Percentiles rank a stretch among this genome's conserved stretches.
Evolutionary conservation across 176 grass and related monocot species (phyloP).

Genomic region (Aechmea fasciata): DNA sequence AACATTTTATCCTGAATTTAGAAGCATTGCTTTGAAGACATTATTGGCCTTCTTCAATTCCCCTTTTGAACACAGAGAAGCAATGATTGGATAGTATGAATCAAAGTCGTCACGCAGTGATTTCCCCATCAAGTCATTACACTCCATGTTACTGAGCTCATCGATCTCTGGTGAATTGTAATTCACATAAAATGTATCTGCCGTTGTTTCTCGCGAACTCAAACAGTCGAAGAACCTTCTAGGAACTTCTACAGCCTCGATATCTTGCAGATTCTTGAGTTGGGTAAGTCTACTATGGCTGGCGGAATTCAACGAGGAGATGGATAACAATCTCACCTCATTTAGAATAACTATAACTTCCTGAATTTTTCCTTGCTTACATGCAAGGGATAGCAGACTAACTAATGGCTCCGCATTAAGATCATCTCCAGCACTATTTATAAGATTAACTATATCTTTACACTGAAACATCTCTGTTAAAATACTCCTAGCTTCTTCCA

Average conservation of each 20-base stretch:
- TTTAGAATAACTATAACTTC: conserved; percentile 65
- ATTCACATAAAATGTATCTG: conserved; percentile 29
- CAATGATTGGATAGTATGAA: conserved; percentile 65
- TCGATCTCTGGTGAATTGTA: conserved; percentile 18
- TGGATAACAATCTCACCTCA: conserved; percentile 49
- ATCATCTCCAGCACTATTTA: conserved; percentile 61
- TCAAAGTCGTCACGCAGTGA: conserved; percentile 56
- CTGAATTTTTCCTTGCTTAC: conserved; percentile 64
- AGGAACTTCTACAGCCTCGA: conserved; percentile 27
- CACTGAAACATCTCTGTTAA: conserved; percentile 70
- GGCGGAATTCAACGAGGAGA: conserved; percentile 33
- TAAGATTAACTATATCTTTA: conserved; percentile 42
- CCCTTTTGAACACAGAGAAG: conserved; percentile 62
- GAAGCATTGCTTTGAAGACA: conserved; percentile 67
- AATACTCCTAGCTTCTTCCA: conserved; percentile 75
- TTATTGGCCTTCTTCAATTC: conserved; percentile 54
- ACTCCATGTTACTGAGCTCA: conserved; percentile 31
- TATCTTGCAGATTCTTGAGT: conserved; percentile 31
- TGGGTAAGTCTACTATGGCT: conserved; percentile 21
- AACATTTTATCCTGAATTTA: conserved; percentile 43
- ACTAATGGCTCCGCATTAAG: conserved; percentile 49
- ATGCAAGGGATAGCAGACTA: conserved; percentile 55
- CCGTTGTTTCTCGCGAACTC: conserved; percentile 9
- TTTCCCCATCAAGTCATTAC: conserved; percentile 34
- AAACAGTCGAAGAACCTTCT: not conserved